Evolutionary conservation across 768 basidiomycete genomes (phyloP).

Genomic region (Naganishia vaughanmartiniae): DNA sequence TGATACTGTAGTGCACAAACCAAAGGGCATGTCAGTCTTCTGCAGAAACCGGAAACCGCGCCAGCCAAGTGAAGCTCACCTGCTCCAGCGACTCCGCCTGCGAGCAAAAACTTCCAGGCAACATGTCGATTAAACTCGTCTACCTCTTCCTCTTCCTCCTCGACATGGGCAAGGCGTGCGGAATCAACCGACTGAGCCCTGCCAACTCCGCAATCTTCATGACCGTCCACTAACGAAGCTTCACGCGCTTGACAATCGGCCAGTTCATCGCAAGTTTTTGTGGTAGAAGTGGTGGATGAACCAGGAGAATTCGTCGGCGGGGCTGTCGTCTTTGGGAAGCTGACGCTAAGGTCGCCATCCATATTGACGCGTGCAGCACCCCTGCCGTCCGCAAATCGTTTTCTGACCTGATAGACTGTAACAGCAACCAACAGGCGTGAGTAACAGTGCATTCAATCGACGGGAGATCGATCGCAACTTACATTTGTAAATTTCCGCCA

Average conservation of each 20-base stretch:
- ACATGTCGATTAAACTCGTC: conserved; percentile 67
- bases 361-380: conserved; percentile 78
- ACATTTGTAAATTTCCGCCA: conserved; percentile 72
- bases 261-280: conserved; percentile 1
- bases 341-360: conserved; percentile 66
- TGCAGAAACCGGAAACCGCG: not conserved
- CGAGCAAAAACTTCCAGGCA: conserved; percentile 82
- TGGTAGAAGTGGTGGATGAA: not conserved
- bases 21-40: too few species aligned
- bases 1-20: conserved; percentile 63
- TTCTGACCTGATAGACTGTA: conserved; percentile 52
- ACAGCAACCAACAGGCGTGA: not conserved
- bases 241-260: conserved; percentile 16
- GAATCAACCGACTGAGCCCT: not conserved
- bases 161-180: conserved; percentile 29
- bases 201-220: conserved; percentile 18
- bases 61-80: conserved; percentile 58
- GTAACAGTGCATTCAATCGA: not conserved
- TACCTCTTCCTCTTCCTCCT: conserved; percentile 57
- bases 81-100: conserved; percentile 91
- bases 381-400: conserved; percentile 61
- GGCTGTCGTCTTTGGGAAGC: conserved; percentile 43
- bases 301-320: not conserved
- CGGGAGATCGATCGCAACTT: conserved; percentile 16
- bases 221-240: conserved; percentile 21